Conservation (phyloP, 208 protist species). For the Leishmania turanica region DNA sequence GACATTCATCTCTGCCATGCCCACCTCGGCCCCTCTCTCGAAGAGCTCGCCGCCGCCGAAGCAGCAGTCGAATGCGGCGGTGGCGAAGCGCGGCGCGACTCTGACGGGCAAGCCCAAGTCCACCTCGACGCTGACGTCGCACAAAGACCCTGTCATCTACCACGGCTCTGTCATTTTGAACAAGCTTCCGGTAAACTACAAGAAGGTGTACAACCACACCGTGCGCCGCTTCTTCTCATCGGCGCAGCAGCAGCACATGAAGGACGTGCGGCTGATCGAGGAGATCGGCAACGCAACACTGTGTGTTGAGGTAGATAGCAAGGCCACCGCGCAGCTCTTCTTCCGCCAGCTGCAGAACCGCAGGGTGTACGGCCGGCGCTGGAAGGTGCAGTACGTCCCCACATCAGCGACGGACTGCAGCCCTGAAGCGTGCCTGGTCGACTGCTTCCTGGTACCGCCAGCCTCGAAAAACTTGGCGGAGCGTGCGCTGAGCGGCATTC, state of each 20-base stretch:
- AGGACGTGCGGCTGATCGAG: conserved; percentile 58
- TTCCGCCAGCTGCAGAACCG: conserved; percentile 73
- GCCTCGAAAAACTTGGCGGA: conserved; percentile 50
- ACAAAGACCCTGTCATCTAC: conserved; percentile 38
- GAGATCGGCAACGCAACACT: conserved; percentile 77
- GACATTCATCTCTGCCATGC: not conserved
- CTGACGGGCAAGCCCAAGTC: not conserved
- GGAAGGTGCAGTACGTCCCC: conserved; percentile 79
- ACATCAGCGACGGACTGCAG: conserved; percentile 32
- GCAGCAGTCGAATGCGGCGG: not conserved
- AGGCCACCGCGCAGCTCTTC: conserved; percentile 55
- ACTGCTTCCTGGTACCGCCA: conserved; percentile 59
- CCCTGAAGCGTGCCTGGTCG: conserved; percentile 70
- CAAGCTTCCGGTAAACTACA: conserved; percentile 64
- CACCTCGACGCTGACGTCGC: not conserved
- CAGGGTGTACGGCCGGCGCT: conserved; percentile 68
- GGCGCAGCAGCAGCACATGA: conserved; percentile 27
- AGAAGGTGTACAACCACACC: conserved; percentile 66
- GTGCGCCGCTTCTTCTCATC: conserved; percentile 59
- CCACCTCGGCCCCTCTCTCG: not conserved
- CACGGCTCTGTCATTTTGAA: conserved; percentile 69
- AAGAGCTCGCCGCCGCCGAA: not conserved
- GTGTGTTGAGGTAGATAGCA: conserved; percentile 60
- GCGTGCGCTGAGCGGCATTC: conserved; percentile 56
- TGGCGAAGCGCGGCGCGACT: conserved; percentile 3